Evolutionary conservation across 345 rosid species (phyloP), one percentile per base, ranked within the genome.

Genomic region (Diplotaxis tenuifolia): DNA sequence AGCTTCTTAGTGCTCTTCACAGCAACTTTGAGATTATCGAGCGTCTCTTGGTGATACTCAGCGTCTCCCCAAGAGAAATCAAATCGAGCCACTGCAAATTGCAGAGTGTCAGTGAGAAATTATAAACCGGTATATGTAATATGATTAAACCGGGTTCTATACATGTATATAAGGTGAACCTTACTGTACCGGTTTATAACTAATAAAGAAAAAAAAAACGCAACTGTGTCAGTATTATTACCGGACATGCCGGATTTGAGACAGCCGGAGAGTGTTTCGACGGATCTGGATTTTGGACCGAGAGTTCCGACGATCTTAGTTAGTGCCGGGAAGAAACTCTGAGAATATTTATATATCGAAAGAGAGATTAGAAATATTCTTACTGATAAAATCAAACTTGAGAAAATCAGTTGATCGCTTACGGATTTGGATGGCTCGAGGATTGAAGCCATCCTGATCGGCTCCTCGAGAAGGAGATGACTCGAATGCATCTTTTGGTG

Each of bases 181-280:
- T n/a, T n/a, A n/a, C n/a, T n/a, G n/a, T n/a, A n/a, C n/a, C n/a
- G n/a, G n/a, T n/a, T n/a, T n/a, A n/a, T n/a, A n/a, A n/a, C n/a
- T n/a, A n/a, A n/a, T n/a, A n/a, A n/a, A n/a, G n/a, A n/a, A n/a
- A n/a, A n/a, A n/a, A n/a, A n/a, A n/a, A n/a, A n/a, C n/a, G n/a
- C n/a, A n/a, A n/a, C 68, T 8, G 20, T 40, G 47, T 21, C 72
- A 49, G 4, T n/a, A 38, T 93, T 7, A 52, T 36, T 77, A 84
- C 96, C 98, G 1, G 98, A 94, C 98, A 94, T 91, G 74, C 97
- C 96, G 42, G 95, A 94, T 75, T 86, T 89, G 62, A 94, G 87
- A 71, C 97, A 94, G 3, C 85, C 85, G 29, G 96, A 86, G 60
- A 94, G 83, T 61, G 82, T 73, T n/a, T 88, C 97, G 3, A 85